These are phyloP conservation scores for Furculomyces boomerangus DNA, from an alignment of 371 early-diverging fungal species.

Conservation along the genomic window DNA sequence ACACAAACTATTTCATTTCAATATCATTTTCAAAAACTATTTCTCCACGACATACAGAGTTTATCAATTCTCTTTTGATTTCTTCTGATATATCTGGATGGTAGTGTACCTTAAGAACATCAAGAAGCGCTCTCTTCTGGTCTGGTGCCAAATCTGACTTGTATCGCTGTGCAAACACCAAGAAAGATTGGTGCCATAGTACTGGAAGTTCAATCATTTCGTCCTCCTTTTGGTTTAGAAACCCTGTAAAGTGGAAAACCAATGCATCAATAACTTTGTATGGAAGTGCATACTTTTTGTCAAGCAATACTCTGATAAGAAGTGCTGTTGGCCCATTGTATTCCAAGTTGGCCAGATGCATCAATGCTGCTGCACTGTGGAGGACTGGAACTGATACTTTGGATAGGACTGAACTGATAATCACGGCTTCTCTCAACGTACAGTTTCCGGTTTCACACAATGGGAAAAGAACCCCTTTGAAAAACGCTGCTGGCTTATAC, in stretches of 20 bases:
- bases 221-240: constrained; percentile 17
- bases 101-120: constrained; percentile 51
- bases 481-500: constrained; percentile 93
- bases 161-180: constrained; percentile 91
- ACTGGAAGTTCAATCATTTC: constrained; percentile 55
- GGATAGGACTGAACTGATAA: constrained; percentile 76
- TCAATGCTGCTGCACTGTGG: constrained; percentile 85
- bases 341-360: constrained; percentile 91
- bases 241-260: constrained; percentile 84
- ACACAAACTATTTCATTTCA: too few relatives aligned
- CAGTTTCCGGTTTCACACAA: constrained; percentile 87
- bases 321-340: constrained; percentile 88
- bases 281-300: constrained; percentile 96
- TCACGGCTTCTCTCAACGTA: constrained; percentile 93
- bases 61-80: constrained; percentile 66
- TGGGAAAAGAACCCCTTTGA: constrained; percentile 92
- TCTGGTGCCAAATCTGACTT: constrained; percentile 86
- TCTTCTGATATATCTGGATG: constrained; percentile 81
- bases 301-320: constrained; percentile 86
- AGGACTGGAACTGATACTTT: constrained; percentile 87
- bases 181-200: constrained; percentile 90
- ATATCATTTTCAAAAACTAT: constrained; percentile 17
- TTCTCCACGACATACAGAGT: constrained; percentile 25
- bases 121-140: constrained; percentile 78
- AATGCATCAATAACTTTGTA: constrained; percentile 89